Base-by-base conservation (phyloP, 768 basidiomycete species). In the Coprinellus micaceus region DNA sequence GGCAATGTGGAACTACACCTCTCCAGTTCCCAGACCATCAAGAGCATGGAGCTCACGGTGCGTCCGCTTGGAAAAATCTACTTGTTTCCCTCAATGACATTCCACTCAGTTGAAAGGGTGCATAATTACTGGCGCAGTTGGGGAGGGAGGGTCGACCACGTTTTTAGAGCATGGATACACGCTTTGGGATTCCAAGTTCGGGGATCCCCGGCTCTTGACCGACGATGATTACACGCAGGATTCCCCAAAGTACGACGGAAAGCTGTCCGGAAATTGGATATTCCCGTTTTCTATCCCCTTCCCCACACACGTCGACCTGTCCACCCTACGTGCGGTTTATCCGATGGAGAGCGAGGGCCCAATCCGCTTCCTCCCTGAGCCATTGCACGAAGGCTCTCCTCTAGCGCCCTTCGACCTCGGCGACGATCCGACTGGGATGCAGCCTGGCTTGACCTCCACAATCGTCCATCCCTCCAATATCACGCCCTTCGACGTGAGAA, bases 151-250 rank as follows among this genome's bases (percentile, higher is more conserved):
- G 33, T 13, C 33, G 7, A 33, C 33, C 33, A 13, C 33, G 2
- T 43, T 56, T 33, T 21, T 56, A 29, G 47, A 56, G 12, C 30
- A 47, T 21, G 19, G 36, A 3, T 39, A 36, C 10, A 48, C 46
- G 21, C 9, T 56, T 17, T 56, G 54, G 54, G 54, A 56, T 56
- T 22, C 45, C 10, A 48, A 33, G 22, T 39, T 15, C n/a, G 54
- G 54, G 4, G 46, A 56, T 22, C 54, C 54, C 5, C 13, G 25
- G n/a, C 24, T 2, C 19, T 19, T 30, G 12, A 11, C 15, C 4
- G 3, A 36, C n/a, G 7, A 13, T 4, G 10, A n/a, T n/a, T n/a
- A 10, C 24, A 11, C 13, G 24, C 33, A 33, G n/a, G 10, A 9
- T 17, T 30, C 29, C 11, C 12, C 15, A 10, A 25, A 39, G 21